Evolutionary conservation across 768 basidiomycete genomes (phyloP).

Genomic region (Amylocystis lapponica): DNA sequence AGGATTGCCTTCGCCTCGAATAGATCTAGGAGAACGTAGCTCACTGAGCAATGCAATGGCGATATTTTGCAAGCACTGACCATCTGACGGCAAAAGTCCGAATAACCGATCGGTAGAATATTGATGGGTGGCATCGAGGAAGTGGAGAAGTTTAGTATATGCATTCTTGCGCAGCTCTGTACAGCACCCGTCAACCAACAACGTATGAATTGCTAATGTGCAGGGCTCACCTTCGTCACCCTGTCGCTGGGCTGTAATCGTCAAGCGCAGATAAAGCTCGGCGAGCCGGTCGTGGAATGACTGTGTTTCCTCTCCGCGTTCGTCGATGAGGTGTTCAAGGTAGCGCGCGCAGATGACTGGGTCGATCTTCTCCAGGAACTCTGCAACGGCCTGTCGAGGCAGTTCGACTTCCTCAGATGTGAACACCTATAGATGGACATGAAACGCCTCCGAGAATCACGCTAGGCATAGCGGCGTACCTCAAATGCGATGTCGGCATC

Average conservation of each 20-base stretch:
- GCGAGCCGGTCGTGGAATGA: slow-evolving; percentile 86
- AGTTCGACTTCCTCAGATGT: slow-evolving; percentile 93
- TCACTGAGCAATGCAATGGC: neutral
- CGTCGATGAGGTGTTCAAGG: slow-evolving; percentile 78
- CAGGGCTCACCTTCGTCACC: slow-evolving; percentile 48
- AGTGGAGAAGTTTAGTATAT: slow-evolving; percentile 69
- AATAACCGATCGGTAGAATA: slow-evolving; percentile 81
- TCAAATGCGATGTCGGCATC: slow-evolving; percentile 73
- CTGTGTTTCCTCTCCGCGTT: slow-evolving; percentile 59
- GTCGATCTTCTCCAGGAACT: slow-evolving; percentile 71
- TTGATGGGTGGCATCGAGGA: slow-evolving; percentile 63
- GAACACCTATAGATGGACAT: too few relatives aligned
- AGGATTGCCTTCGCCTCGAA: slow-evolving; percentile 91
- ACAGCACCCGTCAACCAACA: neutral
- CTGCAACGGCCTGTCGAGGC: slow-evolving; percentile 68
- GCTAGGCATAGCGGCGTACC: slow-evolving; percentile 32
- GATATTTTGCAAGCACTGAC: slow-evolving; percentile 32
- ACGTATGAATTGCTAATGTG: neutral
- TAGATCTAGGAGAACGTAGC: slow-evolving; percentile 46
- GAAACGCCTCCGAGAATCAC: neutral
- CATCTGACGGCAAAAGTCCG: slow-evolving; percentile 73
- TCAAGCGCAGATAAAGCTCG: slow-evolving; percentile 77
- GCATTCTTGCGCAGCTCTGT: slow-evolving; percentile 43
- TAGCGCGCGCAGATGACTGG: slow-evolving; percentile 68
- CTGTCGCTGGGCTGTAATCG: slow-evolving; percentile 49